A percentile compares a stretch with the other conserved stretches of the same genome.
Evolutionary conservation across 495 filamentous ascomycete species (phyloP).

Genomic region (Trichoderma erinaceum): DNA sequence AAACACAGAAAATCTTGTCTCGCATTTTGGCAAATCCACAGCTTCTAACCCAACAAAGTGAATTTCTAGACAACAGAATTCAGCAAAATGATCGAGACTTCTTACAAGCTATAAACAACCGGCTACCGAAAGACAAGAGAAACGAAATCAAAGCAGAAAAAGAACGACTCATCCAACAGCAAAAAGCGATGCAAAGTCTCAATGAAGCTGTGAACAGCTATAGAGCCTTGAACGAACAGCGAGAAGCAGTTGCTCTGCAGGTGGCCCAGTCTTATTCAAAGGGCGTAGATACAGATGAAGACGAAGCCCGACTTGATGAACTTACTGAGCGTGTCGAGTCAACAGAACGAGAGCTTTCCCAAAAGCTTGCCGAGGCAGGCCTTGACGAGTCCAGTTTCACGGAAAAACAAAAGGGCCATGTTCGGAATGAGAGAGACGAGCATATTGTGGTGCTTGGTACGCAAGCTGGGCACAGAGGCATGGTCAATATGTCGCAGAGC

Average conservation of each 20-base stretch:
- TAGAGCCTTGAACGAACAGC: constrained; percentile 27
- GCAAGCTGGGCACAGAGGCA: constrained; percentile 13
- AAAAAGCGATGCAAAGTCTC: constrained; percentile 29
- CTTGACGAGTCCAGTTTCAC: constrained; percentile 33
- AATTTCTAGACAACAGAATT: constrained; percentile 29
- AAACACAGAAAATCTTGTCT: not conserved
- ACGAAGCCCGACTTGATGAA: constrained; percentile 33
- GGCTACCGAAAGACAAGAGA: constrained; percentile 27
- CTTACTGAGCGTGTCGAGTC: constrained; percentile 28
- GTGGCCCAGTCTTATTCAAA: constrained; percentile 35
- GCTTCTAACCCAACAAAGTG: constrained; percentile 22
- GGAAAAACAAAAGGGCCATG: constrained; percentile 23
- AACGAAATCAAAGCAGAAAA: constrained; percentile 32
- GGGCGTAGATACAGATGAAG: constrained; percentile 32
- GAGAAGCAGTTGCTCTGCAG: constrained; percentile 30
- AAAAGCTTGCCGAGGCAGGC: constrained; percentile 29
- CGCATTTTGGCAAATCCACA: constrained; percentile 1
- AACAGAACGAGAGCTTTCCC: constrained; percentile 25
- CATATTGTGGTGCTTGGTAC: constrained; percentile 23
- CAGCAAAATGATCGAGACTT: constrained; percentile 32
- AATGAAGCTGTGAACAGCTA: constrained; percentile 25
- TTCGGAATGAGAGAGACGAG: constrained; percentile 14
- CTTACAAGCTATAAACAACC: constrained; percentile 27
- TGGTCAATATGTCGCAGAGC: constrained; percentile 1
- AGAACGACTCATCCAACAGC: constrained; percentile 27